Percentiles rank a stretch among this genome's conserved stretches.
These are phyloP conservation scores for Wickerhamiella siamensis DNA, from an alignment of 805 yeast species.

Conservation along the genomic window DNA sequence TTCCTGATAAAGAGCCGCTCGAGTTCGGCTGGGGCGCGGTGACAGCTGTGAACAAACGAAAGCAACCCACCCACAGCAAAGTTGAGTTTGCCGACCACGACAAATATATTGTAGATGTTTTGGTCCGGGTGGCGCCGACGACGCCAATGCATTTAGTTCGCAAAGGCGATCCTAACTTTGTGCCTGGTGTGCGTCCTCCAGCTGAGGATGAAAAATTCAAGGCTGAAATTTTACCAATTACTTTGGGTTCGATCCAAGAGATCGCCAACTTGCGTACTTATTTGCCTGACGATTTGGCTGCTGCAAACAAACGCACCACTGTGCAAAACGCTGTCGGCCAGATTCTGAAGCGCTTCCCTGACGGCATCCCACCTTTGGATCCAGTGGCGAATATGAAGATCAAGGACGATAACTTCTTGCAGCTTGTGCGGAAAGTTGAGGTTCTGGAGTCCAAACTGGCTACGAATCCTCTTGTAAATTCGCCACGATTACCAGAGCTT, in stretches of 20 bases:
- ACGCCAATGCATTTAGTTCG: conserved; percentile 65
- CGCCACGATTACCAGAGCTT: conserved; percentile 40
- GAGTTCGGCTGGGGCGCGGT: conserved; percentile 98
- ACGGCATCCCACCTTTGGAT: conserved; percentile 82
- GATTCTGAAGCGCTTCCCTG: conserved; percentile 70
- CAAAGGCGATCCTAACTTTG: conserved; percentile 61
- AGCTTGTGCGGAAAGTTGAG: conserved; percentile 60
- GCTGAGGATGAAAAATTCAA: conserved; percentile 51
- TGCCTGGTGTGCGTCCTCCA: conserved; percentile 83
- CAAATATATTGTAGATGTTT: conserved; percentile 73
- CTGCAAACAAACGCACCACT: conserved; percentile 32
- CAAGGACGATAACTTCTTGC: conserved; percentile 58
- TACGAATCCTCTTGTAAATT: conserved; percentile 45
- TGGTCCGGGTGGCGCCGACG: conserved; percentile 60
- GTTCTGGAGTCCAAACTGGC: conserved; percentile 63
- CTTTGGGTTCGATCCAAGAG: conserved; percentile 57
- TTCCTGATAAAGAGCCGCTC: conserved; percentile 22
- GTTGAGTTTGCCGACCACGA: conserved; percentile 69
- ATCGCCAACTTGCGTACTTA: conserved; percentile 71
- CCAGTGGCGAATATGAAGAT: conserved; percentile 90
- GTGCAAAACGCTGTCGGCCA: conserved; percentile 62
- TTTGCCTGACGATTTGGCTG: conserved; percentile 58
- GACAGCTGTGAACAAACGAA: conserved; percentile 58
- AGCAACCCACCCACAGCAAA: conserved; percentile 33
- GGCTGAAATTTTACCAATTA: conserved; percentile 71